A percentile compares a stretch with the other conserved stretches of the same genome.
Conservation (phyloP, 2,329 filamentous ascomycete species). For the Ceratocystis huliohia region DNA sequence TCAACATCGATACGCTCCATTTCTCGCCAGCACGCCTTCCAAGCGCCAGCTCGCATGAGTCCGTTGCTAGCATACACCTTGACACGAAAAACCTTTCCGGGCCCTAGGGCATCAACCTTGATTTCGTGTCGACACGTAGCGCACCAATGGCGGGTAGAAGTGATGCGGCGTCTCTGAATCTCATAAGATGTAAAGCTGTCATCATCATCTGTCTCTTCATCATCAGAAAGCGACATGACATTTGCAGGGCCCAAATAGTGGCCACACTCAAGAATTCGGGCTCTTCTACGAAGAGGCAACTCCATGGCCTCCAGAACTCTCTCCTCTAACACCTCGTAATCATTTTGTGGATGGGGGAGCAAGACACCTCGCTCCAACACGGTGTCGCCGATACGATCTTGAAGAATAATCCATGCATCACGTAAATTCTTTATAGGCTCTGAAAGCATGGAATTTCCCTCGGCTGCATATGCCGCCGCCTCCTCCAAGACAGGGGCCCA, state of each 20-base stretch:
- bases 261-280: conserved; percentile 60
- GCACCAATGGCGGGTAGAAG: conserved; percentile 38
- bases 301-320: conserved; percentile 62
- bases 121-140: conserved; percentile 43
- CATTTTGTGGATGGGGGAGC: conserved; percentile 64
- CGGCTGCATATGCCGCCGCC: conserved; percentile 23
- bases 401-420: conserved; percentile 53
- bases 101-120: conserved; percentile 40
- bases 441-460: conserved; percentile 26
- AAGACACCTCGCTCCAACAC: conserved; percentile 62
- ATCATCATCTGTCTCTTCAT: conserved; percentile 32
- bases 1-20: conserved; percentile 99
- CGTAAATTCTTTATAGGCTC: conserved; percentile 39
- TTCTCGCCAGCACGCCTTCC: conserved; percentile 87
- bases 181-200: conserved; percentile 25
- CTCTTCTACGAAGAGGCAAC: conserved; percentile 49
- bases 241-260: conserved; percentile 58
- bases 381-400: conserved; percentile 59
- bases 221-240: conserved; percentile 31
- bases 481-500: conserved; percentile 46
- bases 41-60: conserved; percentile 80
- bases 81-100: conserved; percentile 54
- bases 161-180: conserved; percentile 14
- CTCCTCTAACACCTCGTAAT: conserved; percentile 70
- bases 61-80: conserved; percentile 93